Evolutionary conservation across 2,329 filamentous ascomycete species (phyloP).

Genomic region (Cadophora sp.): DNA sequence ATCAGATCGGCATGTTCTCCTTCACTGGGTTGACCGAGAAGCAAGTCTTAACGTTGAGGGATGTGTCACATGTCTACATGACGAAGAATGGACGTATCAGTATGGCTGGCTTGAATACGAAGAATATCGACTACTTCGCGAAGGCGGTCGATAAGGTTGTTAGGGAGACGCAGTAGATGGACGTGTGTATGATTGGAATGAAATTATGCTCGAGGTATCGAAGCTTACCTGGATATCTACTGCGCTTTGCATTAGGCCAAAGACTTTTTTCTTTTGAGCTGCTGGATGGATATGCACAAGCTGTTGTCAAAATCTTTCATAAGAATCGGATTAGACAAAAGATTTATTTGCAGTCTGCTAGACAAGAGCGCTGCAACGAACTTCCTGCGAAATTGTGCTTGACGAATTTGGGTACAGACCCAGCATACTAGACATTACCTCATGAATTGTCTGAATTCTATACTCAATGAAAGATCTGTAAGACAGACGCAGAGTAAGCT

Average conservation of each 20-base stretch:
- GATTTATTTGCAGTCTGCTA: neutral
- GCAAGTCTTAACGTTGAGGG: slow-evolving; percentile 74
- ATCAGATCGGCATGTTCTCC: slow-evolving; percentile 99
- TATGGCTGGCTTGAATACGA: slow-evolving; percentile 95
- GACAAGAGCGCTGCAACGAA: neutral
- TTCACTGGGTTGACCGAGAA: slow-evolving; percentile 82
- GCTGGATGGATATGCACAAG: neutral
- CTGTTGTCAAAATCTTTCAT: neutral
- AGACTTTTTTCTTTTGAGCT: neutral
- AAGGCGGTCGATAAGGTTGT: slow-evolving; percentile 88
- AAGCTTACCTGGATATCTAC: neutral
- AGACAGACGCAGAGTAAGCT: no score
- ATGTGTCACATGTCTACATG: slow-evolving; percentile 82
- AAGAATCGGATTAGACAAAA: neutral
- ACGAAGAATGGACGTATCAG: slow-evolving; percentile 98
- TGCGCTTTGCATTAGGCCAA: neutral
- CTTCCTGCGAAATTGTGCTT: neutral
- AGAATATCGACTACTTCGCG: slow-evolving; percentile 93
- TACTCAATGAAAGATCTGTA: no score
- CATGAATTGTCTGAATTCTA: no score
- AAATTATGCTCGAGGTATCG: neutral
- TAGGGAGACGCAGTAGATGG: slow-evolving; percentile 33
- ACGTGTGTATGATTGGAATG: neutral
- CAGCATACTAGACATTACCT: no score
- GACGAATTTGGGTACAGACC: neutral